These are phyloP conservation scores for Teunomyces kruisii DNA, from an alignment of 805 yeast genomes.

Conservation along the genomic window DNA sequence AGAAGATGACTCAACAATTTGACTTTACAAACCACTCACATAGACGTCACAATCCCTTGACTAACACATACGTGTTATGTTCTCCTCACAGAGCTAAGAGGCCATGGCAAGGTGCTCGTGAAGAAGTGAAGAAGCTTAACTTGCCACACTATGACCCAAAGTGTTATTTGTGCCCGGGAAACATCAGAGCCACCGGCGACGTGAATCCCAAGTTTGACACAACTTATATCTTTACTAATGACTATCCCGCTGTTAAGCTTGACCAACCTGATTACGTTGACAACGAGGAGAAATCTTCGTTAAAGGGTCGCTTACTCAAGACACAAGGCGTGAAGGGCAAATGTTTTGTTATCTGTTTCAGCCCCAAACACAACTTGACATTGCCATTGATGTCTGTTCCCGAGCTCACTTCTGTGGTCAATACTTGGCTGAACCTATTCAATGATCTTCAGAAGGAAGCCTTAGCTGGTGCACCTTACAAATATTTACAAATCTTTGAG, in stretches of 20 bases:
- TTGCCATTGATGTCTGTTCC: conserved; percentile 56
- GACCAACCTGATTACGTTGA: conserved; percentile 49
- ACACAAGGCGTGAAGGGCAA: conserved; percentile 64
- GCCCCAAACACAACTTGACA: conserved; percentile 67
- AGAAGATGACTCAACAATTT: conserved; percentile 21
- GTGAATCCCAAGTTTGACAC: conserved; percentile 54
- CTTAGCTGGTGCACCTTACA: conserved; percentile 43
- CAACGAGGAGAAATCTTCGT: conserved; percentile 12
- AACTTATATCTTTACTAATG: conserved; percentile 65
- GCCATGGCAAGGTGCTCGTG: conserved; percentile 81
- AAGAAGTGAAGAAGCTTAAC: conserved; percentile 39
- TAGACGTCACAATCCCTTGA: conserved; percentile 66
- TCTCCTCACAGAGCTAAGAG: conserved; percentile 78
- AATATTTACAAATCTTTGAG: conserved; percentile 71
- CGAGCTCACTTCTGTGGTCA: conserved; percentile 50
- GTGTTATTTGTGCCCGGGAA: conserved; percentile 75
- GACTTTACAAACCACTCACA: conserved; percentile 62
- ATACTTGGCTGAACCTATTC: conserved; percentile 61
- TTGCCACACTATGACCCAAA: conserved; percentile 60
- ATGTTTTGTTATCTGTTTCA: conserved; percentile 70
- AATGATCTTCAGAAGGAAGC: conserved; percentile 38
- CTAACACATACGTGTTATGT: conserved; percentile 67
- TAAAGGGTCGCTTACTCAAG: conserved; percentile 47
- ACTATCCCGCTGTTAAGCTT: conserved; percentile 65
- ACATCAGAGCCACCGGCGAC: conserved; percentile 61